These are phyloP conservation scores for Echria macrotheca DNA, from an alignment of 495 filamentous ascomycete genomes.

Conservation along the genomic window DNA sequence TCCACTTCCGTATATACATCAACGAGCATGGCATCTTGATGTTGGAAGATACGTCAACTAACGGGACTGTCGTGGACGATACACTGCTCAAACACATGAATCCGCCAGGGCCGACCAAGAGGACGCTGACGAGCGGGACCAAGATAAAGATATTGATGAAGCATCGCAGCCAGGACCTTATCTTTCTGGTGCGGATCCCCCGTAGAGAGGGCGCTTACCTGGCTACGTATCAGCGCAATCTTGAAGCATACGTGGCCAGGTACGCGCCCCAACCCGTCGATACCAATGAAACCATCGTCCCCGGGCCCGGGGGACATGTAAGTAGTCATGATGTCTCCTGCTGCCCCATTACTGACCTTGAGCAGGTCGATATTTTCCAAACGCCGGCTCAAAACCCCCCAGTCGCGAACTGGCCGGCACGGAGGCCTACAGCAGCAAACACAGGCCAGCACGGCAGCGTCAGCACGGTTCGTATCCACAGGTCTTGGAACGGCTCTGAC, in stretches of 20 bases:
- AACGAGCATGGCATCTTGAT: slow-evolving; percentile 75
- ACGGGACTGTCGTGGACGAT: slow-evolving; percentile 82
- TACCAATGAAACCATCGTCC: slow-evolving; percentile 36
- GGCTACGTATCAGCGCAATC: slow-evolving; percentile 54
- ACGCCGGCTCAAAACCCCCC: slow-evolving; percentile 4
- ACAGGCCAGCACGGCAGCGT: neutral
- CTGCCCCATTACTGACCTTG: neutral
- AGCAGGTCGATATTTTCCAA: slow-evolving; percentile 30
- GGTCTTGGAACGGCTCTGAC: slow-evolving; percentile 71
- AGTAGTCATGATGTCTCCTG: slow-evolving; percentile 5
- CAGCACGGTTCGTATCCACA: slow-evolving; percentile 31
- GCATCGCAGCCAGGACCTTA: slow-evolving; percentile 44
- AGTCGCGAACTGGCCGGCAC: neutral
- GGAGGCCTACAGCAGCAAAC: slow-evolving; percentile 2
- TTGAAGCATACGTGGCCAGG: slow-evolving; percentile 46
- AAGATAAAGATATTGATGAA: slow-evolving; percentile 64
- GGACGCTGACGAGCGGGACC: slow-evolving; percentile 66
- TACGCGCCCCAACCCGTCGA: slow-evolving; percentile 18
- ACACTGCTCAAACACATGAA: slow-evolving; percentile 50
- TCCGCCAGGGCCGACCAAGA: slow-evolving; percentile 32
- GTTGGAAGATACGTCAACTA: slow-evolving; percentile 87
- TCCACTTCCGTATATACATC: slow-evolving; percentile 86
- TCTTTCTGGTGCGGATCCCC: slow-evolving; percentile 84
- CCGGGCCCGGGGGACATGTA: slow-evolving; percentile 44
- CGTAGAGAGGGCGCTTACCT: slow-evolving; percentile 52